Base-by-base conservation (phyloP, 202 grass and related monocot genomes). In the Musa balbisiana region DNA sequence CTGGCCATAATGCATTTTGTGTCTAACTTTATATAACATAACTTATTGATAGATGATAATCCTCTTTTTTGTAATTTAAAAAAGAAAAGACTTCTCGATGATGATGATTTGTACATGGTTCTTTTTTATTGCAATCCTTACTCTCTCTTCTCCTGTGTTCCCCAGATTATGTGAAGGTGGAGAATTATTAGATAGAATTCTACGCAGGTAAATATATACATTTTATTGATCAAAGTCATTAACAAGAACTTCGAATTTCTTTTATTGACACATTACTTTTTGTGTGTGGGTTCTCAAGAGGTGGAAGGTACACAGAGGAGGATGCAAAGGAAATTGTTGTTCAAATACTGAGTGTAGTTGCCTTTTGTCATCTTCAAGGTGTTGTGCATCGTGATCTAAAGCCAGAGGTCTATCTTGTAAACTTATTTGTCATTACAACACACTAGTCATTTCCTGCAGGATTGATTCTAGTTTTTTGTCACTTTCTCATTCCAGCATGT, bases 141-240 rank as follows among this genome's bases (percentile, higher is more conserved):
- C 33, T 51, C 2, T 21, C 49, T 51, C 49, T 19, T 75, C 23
- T 17, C 56, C 17, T 43, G 33, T 60, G 25, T 60, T 75, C 20
- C 53, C 26, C 24, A 75, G 73, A 60, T 60, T 75, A 75, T 75
- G 73, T 75, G 54, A 75, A 75, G 73, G 73, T 43, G 73, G 73
- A 59, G 73, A 75, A 75, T 75, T 75, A 49, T 75, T 75, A 60
- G 73, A 75, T 49, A 75, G 73, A 75, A 75, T 75, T 49, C 26
- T 75, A 27, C 33, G 54, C 25, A 75, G 73, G 73, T 60, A 75
- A 75, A n/a, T 8, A 10, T n/a, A 62, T 64, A 2, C n/a, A 22
- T 22, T 64, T 23, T 64, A 23, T 24, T 1, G 3, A 43, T 43
- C 33, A 43, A 43, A 43, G 4, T 43, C 33, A 43, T 43, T 43